Conservation (phyloP, 345 rosid species). For the Eucalyptus sp. region DNA sequence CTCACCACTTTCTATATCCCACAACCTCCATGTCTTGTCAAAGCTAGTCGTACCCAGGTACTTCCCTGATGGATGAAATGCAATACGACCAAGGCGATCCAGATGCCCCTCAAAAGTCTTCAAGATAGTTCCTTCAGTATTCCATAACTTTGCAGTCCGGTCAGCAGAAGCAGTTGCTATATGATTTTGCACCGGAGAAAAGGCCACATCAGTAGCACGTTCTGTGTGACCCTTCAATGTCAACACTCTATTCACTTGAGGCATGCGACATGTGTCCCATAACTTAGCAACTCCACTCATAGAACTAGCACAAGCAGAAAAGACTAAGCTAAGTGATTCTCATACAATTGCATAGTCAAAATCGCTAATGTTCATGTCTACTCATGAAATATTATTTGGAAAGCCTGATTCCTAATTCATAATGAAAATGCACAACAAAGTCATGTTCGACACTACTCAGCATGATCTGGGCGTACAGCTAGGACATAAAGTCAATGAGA, state of each 20-base stretch:
- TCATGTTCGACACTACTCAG: background rate
- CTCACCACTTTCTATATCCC: constrained; percentile 74
- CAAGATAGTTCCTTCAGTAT: constrained; percentile 64
- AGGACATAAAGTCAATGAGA: background rate
- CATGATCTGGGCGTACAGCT: background rate
- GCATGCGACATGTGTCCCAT: constrained; percentile 89
- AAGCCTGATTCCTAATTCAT: background rate
- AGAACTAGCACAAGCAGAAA: constrained; percentile 24
- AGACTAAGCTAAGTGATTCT: background rate
- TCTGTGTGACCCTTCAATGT: constrained; percentile 80
- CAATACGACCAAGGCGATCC: constrained; percentile 87
- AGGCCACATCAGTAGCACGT: constrained; percentile 86
- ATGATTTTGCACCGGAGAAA: constrained; percentile 59
- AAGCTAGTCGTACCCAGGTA: constrained; percentile 90
- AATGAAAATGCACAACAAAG: background rate
- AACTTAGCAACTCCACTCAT: constrained; percentile 80
- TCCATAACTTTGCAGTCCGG: constrained; percentile 91
- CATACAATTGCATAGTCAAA: background rate
- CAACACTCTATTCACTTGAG: constrained; percentile 41
- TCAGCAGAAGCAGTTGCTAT: constrained; percentile 98
- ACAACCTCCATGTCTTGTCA: constrained; percentile 97
- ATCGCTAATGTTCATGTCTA: background rate
- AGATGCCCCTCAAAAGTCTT: constrained; percentile 78
- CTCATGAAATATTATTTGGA: background rate
- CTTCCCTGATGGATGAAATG: constrained; percentile 92